Conservation (phyloP, 495 filamentous ascomycete genomes). For the Penicillium chermesinum region DNA sequence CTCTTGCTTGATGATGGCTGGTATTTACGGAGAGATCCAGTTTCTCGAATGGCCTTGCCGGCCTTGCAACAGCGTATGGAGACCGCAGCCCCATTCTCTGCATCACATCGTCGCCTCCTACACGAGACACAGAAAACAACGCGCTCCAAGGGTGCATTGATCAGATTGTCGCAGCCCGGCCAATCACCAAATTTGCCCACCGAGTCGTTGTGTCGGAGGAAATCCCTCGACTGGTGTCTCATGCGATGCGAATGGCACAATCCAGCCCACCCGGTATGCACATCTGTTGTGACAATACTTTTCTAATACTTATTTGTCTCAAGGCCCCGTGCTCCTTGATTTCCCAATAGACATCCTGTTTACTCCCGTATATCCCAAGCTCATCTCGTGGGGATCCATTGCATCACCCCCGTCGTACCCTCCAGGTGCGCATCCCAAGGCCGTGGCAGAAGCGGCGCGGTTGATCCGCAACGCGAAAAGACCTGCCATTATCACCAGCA, state of each 20-base stretch:
- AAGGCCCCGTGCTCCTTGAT: conserved; percentile 24
- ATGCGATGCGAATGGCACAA: conserved; percentile 22
- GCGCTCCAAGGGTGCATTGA: conserved; percentile 27
- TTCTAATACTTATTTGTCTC: background rate
- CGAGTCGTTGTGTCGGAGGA: conserved; percentile 24
- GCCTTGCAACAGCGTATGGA: conserved; percentile 24
- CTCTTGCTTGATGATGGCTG: background rate
- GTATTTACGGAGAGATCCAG: conserved; percentile 3
- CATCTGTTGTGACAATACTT: background rate
- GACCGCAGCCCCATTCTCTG: conserved; percentile 25
- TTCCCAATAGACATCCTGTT: conserved; percentile 29
- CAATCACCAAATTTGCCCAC: conserved; percentile 28
- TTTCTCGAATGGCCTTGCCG: conserved; percentile 28
- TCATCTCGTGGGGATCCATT: conserved; percentile 29
- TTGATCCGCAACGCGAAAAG: conserved; percentile 14
- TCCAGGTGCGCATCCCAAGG: conserved; percentile 15
- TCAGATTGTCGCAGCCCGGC: conserved; percentile 20
- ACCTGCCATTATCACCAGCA: conserved; percentile 23
- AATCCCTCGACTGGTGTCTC: conserved; percentile 22
- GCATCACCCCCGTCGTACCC: conserved; percentile 16
- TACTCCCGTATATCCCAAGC: conserved; percentile 18
- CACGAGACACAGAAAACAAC: conserved; percentile 27
- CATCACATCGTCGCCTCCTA: conserved; percentile 27
- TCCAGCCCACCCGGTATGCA: conserved; percentile 24
- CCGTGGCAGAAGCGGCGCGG: conserved; percentile 11